Base-by-base conservation (phyloP, 2,329 filamentous ascomycete species). In the Nemania serpens region DNA sequence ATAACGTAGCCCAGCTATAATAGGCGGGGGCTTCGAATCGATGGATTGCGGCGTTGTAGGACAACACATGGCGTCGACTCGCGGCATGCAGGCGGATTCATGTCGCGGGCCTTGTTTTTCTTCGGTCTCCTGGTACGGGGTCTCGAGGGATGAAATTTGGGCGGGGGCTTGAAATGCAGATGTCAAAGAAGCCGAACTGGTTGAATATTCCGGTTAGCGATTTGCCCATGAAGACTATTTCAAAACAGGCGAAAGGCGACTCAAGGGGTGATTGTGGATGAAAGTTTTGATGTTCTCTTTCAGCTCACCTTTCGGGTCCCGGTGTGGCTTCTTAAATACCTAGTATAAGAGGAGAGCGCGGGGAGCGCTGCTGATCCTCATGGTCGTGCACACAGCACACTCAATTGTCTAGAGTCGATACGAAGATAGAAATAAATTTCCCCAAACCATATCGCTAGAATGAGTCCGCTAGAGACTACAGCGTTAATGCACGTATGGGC, bases 1-100 rank as follows among this genome's bases (percentile, higher is more conserved):
- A 96, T 75, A 91, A 96, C 68, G 87, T 91, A 71, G 86, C 92
- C 61, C 93, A 97, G 79, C 79, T 97, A 73, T 97, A 57, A 33
- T 45, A 13, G 20, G 13, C n/a, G n/a, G n/a, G n/a, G n/a, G n/a
- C n/a, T n/a, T n/a, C n/a, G n/a, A n/a, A n/a, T n/a, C n/a, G n/a
- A n/a, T n/a, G n/a, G n/a, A n/a, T n/a, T n/a, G n/a, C n/a, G n/a
- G n/a, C n/a, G 25, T 29, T 29, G 25, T 29, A 29, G 7, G 25
- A 29, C 25, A 29, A 29, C 25, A 29, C 25, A 29, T 29, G 25
- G 7, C 25, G 25, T 42, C 37, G n/a, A 22, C 29, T 12, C 17
- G 43, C 13, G 13, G 29, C 15, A 18, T n/a, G 41, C 17, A 34
- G 3, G 10, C 1, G 12, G 50, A 34, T 46, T n/a, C 13, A 2